A percentile compares a stretch with the other conserved stretches of the same genome.
Evolutionary conservation across 2,329 filamentous ascomycete species (phyloP).

Genomic region (Sporothrix inflata): DNA sequence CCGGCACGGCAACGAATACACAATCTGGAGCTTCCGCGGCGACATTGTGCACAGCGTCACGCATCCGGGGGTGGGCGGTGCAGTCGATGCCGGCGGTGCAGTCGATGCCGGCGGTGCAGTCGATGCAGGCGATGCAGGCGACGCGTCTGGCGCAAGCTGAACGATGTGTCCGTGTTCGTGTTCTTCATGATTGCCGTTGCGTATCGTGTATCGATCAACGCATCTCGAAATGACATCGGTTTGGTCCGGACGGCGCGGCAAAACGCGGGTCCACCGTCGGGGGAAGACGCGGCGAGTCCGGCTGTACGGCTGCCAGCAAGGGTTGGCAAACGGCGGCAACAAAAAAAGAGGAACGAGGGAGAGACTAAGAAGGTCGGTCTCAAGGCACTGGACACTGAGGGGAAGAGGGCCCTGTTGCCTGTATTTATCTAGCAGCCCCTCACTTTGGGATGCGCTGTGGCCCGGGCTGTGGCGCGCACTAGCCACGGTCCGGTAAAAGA

Average conservation of each 20-base stretch:
- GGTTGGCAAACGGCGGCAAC: constrained; percentile 5
- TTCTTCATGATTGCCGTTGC: not conserved
- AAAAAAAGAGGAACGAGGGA: not conserved
- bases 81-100: too few species aligned
- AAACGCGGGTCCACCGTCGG: constrained; percentile 11
- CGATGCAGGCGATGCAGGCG: too few species aligned
- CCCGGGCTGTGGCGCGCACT: not conserved
- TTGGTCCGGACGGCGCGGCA: constrained; percentile 5
- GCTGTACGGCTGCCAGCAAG: not conserved
- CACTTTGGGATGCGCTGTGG: constrained; percentile 4
- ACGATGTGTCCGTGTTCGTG: not conserved
- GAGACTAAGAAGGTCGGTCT: not conserved
- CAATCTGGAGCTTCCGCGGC: constrained; percentile 33
- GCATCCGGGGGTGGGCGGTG: not conserved
- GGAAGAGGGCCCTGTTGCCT: not conserved
- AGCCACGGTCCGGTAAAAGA: not conserved
- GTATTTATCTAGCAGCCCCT: constrained; percentile 23
- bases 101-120: not conserved
- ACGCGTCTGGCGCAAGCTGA: not conserved
- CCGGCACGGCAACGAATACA: constrained; percentile 28
- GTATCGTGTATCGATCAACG: too few species aligned
- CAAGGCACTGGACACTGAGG: not conserved
- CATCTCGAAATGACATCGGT: not conserved
- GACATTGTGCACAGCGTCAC: constrained; percentile 1
- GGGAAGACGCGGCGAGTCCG: constrained; percentile 18